Base-by-base conservation (phyloP, 352 stramenopile genomes). In the Phytophthora foliorum region DNA sequence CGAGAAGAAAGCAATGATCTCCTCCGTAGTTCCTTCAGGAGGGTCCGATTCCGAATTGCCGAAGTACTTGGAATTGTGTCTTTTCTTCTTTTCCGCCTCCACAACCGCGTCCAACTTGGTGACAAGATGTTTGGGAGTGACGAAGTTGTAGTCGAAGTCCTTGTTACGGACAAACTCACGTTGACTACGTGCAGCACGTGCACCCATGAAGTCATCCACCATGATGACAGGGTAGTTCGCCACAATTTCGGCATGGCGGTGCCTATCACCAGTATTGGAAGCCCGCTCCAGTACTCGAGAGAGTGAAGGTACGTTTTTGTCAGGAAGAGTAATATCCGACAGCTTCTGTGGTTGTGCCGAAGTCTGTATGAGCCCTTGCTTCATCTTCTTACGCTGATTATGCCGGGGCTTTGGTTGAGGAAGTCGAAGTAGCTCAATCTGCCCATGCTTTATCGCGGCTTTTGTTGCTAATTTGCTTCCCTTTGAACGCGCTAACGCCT, bases 101-200 rank as follows among this genome's bases (percentile, higher is more conserved):
- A 59, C 2, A 9, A 59, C 49, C 2, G 58, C 39, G 5, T 19
- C 24, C 21, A 67, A 41, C 27, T 54, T 59, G 4, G 22, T 59
- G 2, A 59, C 32, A 6, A 59, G 25, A 6, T 11, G 10, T 0
- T 45, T 34, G 9, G 45, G 57, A 16, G 58, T 29, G 9, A 66
- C 57, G 19, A 63, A 55, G 9, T 63, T 63, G 25, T 56, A 67
- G 21, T 67, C 39, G 14, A 39, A 54, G 8, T 59, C 24, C 6
- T 14, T 10, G 2, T 21, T 7, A 8, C 17, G 1, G 3, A 54
- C 27, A 3, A 39, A 8, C 9, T 21, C 38, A 14, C 58, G 48
- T 4, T 45, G 25, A 16, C 58, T 29, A 5, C 45, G 42, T 38
- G 56, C 31, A 24, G 32, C 8, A 55, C 31, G 56, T 3, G 42